Percentiles rank a stretch among this genome's conserved stretches.
phyloP scores from a whole-genome alignment of 257 asterid genomes.

The Nicotiana tomentosiformis region DNA sequence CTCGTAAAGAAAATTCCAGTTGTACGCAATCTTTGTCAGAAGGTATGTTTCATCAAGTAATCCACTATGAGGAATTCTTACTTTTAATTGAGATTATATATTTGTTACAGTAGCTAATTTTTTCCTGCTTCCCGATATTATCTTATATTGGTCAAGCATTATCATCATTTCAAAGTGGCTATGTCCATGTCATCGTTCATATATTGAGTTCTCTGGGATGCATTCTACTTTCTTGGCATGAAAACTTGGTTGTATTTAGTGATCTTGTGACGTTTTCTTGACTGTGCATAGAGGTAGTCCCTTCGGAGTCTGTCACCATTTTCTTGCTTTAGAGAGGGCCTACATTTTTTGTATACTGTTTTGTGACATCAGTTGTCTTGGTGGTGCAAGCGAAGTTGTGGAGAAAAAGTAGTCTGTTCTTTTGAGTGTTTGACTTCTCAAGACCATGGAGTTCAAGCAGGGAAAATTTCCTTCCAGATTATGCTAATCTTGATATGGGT shows the following conservation, averaged over 20 bases:
- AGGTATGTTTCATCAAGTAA: slow-evolving; percentile 37
- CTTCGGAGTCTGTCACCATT: neutral
- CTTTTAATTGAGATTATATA: neutral
- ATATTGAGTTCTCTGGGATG: neutral
- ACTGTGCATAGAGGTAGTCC: neutral
- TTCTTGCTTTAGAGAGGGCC: neutral
- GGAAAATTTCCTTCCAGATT: neutral
- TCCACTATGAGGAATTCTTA: neutral
- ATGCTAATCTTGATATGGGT: neutral
- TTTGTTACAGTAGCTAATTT: neutral
- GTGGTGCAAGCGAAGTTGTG: neutral
- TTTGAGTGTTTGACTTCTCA: neutral
- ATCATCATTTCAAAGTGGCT: neutral
- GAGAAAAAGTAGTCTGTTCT: neutral
- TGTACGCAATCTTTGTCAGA: slow-evolving; percentile 73
- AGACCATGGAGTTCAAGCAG: neutral
- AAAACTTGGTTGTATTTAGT: neutral
- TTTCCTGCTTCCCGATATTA: neutral
- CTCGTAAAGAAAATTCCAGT: slow-evolving; percentile 69
- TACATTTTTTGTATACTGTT: neutral
- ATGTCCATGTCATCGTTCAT: neutral
- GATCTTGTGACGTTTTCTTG: neutral
- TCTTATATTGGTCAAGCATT: neutral
- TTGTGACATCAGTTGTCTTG: neutral
- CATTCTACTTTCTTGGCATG: neutral